Base-by-base conservation (phyloP, 139 green algal genomes). In the Chlorella sp. region DNA sequence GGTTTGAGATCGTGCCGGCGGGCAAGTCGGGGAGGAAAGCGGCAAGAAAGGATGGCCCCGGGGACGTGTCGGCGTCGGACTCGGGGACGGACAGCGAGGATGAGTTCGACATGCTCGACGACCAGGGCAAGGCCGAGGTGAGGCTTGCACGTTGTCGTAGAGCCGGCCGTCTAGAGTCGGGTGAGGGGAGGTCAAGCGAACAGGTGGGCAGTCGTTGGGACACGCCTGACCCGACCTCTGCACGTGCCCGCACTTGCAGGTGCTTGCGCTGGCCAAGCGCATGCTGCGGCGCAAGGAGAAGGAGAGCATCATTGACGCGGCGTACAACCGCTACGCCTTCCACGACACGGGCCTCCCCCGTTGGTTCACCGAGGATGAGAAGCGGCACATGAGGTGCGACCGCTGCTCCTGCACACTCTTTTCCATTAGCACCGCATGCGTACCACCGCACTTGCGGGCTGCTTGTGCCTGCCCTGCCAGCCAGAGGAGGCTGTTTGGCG, bases 351-450 rank as follows among this genome's bases (percentile, higher is more conserved):
- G 69, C 20, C 69, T 96, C 68, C 93, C 94, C 0, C 81, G 83
- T 23, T 98, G 94, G 93, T 97, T 98, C 72, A 74, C 74, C 1
- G 90, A 97, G 63, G 93, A 98, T 64, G 91, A 99, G 85, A 67
- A 81, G 5, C 82, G 84, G 33, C 87, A 94, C 78, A 93, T 94
- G 83, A 74, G 83, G 83, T 85, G 71, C 1, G 68, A n/a, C n/a
- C n/a, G n/a, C n/a, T n/a, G n/a, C n/a, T n/a, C n/a, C n/a, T n/a
- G n/a, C n/a, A n/a, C n/a, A n/a, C n/a, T n/a, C n/a, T n/a, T n/a
- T n/a, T n/a, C n/a, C n/a, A n/a, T n/a, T n/a, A n/a, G n/a, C n/a
- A n/a, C n/a, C n/a, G n/a, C n/a, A n/a, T n/a, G n/a, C n/a, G n/a
- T n/a, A n/a, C n/a, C n/a, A n/a, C n/a, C n/a, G n/a, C n/a, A n/a